Evolutionary conservation across 129 eudicot genomes (phyloP), one percentile per base, ranked within the genome.

Genomic region (Heracleum sosnowskyi): DNA sequence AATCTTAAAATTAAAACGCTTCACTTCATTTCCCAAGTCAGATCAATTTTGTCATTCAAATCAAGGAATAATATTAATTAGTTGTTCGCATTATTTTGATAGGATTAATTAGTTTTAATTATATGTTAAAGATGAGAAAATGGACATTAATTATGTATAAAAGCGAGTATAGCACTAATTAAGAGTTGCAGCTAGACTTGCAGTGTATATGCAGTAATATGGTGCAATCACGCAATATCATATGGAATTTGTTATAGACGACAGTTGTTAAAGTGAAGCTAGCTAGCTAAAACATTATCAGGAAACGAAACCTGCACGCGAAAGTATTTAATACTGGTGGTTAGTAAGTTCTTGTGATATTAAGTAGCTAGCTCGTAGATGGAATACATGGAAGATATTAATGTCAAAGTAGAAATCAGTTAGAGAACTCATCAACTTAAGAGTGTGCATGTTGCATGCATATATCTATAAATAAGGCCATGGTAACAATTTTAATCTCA

Each of bases 321-420:
- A 10, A 11, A n/a, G 26, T 60, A 60, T 60, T 60, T 9, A 60
- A 60, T 60, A 1, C 33, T 47, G 22, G 66, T 57, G 7, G 66
- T 57, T 24, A 53, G 63, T 0, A 24, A n/a, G 66, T 57, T 57
- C 31, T 57, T 57, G 66, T 24, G 29, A 53, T 49, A 49, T 53
- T 22, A 53, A 7, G 1, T 24, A 57, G 66, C 31, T 57, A 57
- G 31, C 4, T 55, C 12, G 29, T 22, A 20, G 63, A 55, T 51
- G 7, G 63, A n/a, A 49, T 55, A 55, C 64, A 55, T 24, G 29
- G 12, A 20, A 20, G 28, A 22, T 55, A 28, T 45, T 12, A 76
- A 76, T 76, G 74, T 51, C 41, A 79, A 86, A 62, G 87, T 84
- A 85, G 17, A 77, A 71, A 77, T 75, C 83, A 53, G 86, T 74